Evolutionary conservation across 2,329 filamentous ascomycete species (phyloP).

Genomic region (Diaporthe citrichinensis): DNA sequence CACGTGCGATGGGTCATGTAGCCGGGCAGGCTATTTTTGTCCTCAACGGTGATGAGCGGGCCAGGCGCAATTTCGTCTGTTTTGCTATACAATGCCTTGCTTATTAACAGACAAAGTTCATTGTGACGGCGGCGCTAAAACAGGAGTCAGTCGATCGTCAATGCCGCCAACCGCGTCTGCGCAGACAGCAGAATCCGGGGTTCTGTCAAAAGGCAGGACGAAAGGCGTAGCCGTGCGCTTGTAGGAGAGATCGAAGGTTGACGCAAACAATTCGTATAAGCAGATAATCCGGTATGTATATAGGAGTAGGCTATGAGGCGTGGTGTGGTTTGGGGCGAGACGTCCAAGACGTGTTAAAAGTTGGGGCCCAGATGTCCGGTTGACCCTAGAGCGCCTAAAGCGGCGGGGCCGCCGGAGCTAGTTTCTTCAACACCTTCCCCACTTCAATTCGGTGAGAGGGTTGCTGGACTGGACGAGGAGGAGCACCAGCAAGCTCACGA

Average conservation of each 20-base stretch:
- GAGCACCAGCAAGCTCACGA: slow-evolving; percentile 1
- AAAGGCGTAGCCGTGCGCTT: background rate
- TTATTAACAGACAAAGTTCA: slow-evolving; percentile 12
- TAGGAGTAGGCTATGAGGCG: background rate
- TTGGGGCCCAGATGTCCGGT: slow-evolving; percentile 24
- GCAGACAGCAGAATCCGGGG: slow-evolving; percentile 19
- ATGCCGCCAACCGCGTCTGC: background rate
- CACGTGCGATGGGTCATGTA: background rate
- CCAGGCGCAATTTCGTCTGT: slow-evolving; percentile 23
- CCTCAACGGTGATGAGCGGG: slow-evolving; percentile 21
- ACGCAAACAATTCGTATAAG: background rate
- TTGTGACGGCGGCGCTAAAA: slow-evolving; percentile 21
- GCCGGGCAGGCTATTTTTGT: slow-evolving; percentile 21
- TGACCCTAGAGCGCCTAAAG: slow-evolving; percentile 4
- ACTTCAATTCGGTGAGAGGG: slow-evolving; percentile 20
- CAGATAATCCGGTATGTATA: background rate
- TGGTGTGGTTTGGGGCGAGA: slow-evolving; percentile 10
- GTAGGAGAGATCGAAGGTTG: background rate
- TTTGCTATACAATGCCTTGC: slow-evolving; percentile 5
- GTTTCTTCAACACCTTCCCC: slow-evolving; percentile 34
- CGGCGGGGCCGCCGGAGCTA: slow-evolving; percentile 33
- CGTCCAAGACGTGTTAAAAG: slow-evolving; percentile 28
- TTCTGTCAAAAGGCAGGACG: background rate
- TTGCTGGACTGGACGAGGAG: background rate
- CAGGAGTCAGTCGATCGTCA: slow-evolving; percentile 7